Conservation (phyloP, 306 rosid genomes). For the Rosa lucieae region DNA sequence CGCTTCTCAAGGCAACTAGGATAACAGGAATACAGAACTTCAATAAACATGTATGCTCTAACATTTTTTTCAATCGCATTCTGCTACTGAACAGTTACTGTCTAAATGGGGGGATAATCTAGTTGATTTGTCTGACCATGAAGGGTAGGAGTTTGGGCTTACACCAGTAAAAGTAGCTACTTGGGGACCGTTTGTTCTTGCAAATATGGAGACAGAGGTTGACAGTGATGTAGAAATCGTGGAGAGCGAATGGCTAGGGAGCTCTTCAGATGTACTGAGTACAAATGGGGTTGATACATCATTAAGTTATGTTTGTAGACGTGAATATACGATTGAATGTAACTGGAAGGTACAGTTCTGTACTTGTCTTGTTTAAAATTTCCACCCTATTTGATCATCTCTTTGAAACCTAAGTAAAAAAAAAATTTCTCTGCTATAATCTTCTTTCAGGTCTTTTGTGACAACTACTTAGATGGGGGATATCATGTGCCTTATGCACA, state of each 20-base stretch:
- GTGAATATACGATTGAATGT: conserved; percentile 78
- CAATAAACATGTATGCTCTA: conserved; percentile 56
- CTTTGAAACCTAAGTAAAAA: neutral
- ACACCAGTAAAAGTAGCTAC: conserved; percentile 60
- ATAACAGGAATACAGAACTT: conserved; percentile 72
- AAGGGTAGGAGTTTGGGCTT: conserved; percentile 82
- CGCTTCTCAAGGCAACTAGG: conserved; percentile 78
- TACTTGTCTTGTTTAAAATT: neutral
- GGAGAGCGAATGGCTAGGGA: conserved; percentile 80
- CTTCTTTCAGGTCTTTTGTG: conserved; percentile 77
- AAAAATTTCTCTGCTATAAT: neutral
- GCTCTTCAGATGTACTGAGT: conserved; percentile 59
- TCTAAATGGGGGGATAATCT: conserved; percentile 19
- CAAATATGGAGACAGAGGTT: conserved; percentile 53
- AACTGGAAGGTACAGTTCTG: conserved; percentile 80
- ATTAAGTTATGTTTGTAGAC: conserved; percentile 64
- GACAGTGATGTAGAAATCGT: conserved; percentile 40
- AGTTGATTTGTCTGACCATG: conserved; percentile 45
- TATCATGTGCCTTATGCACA: conserved; percentile 94
- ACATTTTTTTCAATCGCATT: conserved; percentile 17
- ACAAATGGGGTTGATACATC: conserved; percentile 66
- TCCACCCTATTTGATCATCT: neutral
- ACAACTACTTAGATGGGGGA: conserved; percentile 96
- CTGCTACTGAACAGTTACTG: conserved; percentile 15
- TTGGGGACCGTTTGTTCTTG: conserved; percentile 88